Conservation (phyloP, 495 filamentous ascomycete genomes). For the Penicillium desertorum region DNA sequence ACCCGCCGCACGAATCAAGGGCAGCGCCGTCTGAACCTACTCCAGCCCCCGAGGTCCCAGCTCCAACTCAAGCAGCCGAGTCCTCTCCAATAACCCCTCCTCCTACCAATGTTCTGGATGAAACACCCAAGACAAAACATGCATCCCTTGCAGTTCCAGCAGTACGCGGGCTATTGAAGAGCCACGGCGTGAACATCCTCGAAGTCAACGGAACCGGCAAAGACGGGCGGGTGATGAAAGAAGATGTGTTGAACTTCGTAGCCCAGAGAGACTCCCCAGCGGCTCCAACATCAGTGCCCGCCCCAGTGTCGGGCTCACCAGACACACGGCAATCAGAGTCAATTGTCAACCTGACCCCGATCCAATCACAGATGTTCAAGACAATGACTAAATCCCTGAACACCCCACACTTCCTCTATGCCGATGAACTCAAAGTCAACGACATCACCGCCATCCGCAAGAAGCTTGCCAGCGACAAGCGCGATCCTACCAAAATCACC, state of each 20-base stretch:
- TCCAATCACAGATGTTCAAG: constrained; percentile 94
- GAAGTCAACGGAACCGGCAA: constrained; percentile 83
- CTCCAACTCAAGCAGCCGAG: constrained; percentile 26
- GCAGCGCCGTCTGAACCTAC: constrained; percentile 28
- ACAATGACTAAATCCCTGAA: constrained; percentile 89
- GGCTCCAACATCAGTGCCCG: constrained; percentile 4
- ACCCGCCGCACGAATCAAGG: constrained; percentile 37
- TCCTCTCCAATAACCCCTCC: constrained; percentile 15
- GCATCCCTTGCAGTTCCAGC: constrained; percentile 84
- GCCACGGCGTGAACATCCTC: constrained; percentile 70
- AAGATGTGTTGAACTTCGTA: constrained; percentile 81
- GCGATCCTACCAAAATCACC: constrained; percentile 64
- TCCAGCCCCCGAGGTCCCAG: constrained; percentile 16
- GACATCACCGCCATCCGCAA: constrained; percentile 66
- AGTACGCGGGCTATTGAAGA: constrained; percentile 82
- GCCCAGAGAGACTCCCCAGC: constrained; percentile 28
- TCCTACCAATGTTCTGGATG: neutral
- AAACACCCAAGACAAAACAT: constrained; percentile 48
- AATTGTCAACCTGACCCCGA: constrained; percentile 63
- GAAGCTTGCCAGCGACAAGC: constrained; percentile 51
- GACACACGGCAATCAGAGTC: constrained; percentile 62
- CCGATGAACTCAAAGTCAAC: constrained; percentile 79
- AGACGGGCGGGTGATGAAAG: constrained; percentile 88
- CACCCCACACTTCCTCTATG: constrained; percentile 93
- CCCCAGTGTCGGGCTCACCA: constrained; percentile 18